Base-by-base conservation (phyloP, 1,284 basidiomycete genomes). In the Schizopora paradoxa region DNA sequence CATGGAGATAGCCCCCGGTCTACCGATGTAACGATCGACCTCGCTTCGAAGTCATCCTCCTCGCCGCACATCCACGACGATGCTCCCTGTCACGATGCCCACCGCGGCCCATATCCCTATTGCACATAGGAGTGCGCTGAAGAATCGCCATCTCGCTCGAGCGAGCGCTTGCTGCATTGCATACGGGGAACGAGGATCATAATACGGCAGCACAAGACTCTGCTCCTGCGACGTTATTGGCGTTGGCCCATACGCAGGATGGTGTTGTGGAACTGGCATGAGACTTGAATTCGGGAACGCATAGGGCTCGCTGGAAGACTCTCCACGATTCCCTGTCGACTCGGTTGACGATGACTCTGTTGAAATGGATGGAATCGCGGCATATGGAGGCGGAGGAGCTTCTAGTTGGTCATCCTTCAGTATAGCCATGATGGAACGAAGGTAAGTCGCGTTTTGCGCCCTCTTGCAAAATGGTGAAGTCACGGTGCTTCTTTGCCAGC, bases 71-170 rank as follows among this genome's bases (percentile, higher is more conserved):
- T 54, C 54, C n/a, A 45, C 48, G n/a, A 53, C 39, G 31, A 52
- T 60, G 56, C 46, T 61, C 45, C 51, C 62, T 48, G 47, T 57
- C 41, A 59, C 58, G 33, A 63, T 33, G 36, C 54, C 54, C 6
- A 65, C 35, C 23, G 58, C 56, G 13, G 52, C 53, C 51, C 61
- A 64, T 48, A 72, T 56, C n/a, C 56, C 61, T 10, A 72, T 19
- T 6, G 65, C 72, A 63, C 68, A 75, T 16, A 67, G 40, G 37
- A 58, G 26, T 23, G 70, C 69, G 31, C 59, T 61, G 14, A 67
- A 50, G 54, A 79, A 77, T 52, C 72, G 65, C 65, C 66, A 56
- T 45, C 64, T 61, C 40, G 73, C 73, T 46, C 70, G 63, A 34
- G 56, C 57, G 56, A 62, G 70, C 52, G 66, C 80, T 56, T 59